Percentiles rank a stretch among this genome's conserved stretches.
Evolutionary conservation across 2,329 filamentous ascomycete species (phyloP).

Genomic region (Aspergillus novoparasiticus): DNA sequence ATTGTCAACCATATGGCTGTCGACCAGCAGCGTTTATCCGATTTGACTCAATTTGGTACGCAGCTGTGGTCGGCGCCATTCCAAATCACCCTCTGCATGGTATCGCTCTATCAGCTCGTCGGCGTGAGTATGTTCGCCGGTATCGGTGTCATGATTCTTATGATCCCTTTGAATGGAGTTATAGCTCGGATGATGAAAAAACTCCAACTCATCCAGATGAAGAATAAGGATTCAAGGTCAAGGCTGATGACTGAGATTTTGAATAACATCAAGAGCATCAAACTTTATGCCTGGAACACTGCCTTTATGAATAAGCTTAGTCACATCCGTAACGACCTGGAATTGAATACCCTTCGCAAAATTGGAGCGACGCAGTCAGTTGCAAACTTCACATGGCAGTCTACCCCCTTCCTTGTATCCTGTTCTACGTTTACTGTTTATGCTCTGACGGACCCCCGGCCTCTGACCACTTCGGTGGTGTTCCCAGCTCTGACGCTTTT

Average conservation of each 20-base stretch:
- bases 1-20: conserved; percentile 99
- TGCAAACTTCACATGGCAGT: conserved; percentile 97
- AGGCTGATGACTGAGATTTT: conserved; percentile 95
- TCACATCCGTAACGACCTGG: conserved; percentile 91
- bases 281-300: conserved; percentile 95
- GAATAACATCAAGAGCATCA: conserved; percentile 99
- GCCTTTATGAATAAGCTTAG: conserved; percentile 98
- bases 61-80: conserved; percentile 97
- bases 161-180: conserved; percentile 94
- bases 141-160: conserved; percentile 90
- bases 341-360: conserved; percentile 91
- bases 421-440: conserved; percentile 96
- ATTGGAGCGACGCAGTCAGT: conserved; percentile 93
- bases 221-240: conserved; percentile 94
- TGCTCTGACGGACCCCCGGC: conserved; percentile 77
- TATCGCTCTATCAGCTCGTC: conserved; percentile 92
- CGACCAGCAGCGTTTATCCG: conserved; percentile 91
- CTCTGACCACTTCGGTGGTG: conserved; percentile 90
- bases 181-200: conserved; percentile 93
- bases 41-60: conserved; percentile 92
- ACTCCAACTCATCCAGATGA: conserved; percentile 96
- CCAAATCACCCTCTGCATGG: conserved; percentile 93
- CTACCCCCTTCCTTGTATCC: conserved; percentile 94
- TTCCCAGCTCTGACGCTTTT: conserved; percentile 93
- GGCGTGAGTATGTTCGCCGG: conserved; percentile 95